Conservation (phyloP, 805 yeast genomes). For the Wickerhamiella domercqiae region DNA sequence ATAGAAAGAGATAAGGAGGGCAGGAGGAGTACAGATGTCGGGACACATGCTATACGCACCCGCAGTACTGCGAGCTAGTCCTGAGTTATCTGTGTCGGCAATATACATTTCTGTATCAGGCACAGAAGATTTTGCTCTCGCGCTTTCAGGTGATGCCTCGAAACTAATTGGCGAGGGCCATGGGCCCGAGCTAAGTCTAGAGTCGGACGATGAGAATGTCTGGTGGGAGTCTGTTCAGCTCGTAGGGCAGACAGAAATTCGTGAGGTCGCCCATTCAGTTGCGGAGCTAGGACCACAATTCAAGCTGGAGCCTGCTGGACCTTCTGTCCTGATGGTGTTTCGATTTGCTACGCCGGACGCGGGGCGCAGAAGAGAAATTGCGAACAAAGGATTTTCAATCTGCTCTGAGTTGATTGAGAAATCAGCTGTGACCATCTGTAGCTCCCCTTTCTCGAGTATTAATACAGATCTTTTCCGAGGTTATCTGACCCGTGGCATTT, state of each 20-base stretch:
- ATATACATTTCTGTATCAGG: background rate
- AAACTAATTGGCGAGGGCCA: constrained; percentile 1
- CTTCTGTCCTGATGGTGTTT: constrained; percentile 7
- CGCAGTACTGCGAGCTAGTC: background rate
- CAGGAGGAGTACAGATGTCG: background rate
- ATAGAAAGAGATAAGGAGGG: too few species aligned
- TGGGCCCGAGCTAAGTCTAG: background rate
- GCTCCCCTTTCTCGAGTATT: constrained; percentile 23
- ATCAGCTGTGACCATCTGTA: constrained; percentile 9
- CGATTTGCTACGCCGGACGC: constrained; percentile 4
- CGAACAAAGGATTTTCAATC: constrained; percentile 1
- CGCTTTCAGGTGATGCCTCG: background rate
- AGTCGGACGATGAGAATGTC: background rate
- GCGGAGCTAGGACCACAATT: constrained; percentile 4
- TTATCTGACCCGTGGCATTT: constrained; percentile 19
- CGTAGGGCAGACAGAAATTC: background rate
- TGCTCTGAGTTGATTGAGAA: too few species aligned
- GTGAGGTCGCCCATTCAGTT: background rate
- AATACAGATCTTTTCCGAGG: constrained; percentile 24
- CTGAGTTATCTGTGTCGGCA: background rate
- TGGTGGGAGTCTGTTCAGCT: background rate
- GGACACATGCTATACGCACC: constrained; percentile 1
- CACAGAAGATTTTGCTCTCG: background rate
- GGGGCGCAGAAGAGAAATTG: background rate
- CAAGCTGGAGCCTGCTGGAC: constrained; percentile 6